Base-by-base conservation (phyloP, 257 asterid genomes). In the Thymus quinquecostatus region DNA sequence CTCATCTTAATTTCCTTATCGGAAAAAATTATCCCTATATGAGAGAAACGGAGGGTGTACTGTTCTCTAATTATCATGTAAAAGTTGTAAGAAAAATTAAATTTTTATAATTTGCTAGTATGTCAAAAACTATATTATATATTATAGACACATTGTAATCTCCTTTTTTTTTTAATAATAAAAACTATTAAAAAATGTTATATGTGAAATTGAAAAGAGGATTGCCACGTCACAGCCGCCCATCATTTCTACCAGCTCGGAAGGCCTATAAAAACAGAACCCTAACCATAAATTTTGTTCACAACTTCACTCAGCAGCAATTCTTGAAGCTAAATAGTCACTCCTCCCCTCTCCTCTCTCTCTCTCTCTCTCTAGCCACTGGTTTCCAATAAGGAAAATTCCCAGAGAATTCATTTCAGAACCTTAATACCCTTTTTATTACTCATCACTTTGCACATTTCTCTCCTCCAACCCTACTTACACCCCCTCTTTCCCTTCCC, bases 301-400 rank as follows among this genome's bases (percentile, higher is more conserved):
- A 12, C 49, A 61, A 21, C 29, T 70, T 47, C 5, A 44, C 68
- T 64, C n/a, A 1, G 14, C 21, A 8, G 5, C 48, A 38, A 41
- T 12, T 43, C 68, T n/a, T 64, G 84, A 80, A 82, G 80, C 68
- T 80, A n/a, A 74, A 70, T 66, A 74, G 86, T 71, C 82, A 72
- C 80, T 56, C 10, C 45, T 66, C 60, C 70, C 29, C 54, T 66
- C 59, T 53, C 44, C 69, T 65, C 70, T 34, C 54, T 66, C 59
- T 59, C 71, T 71, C 81, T 80, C 58, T 70, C 58, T n/a, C 75
- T 77, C 81, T 69, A 48, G 59, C 85, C n/a, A 50, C 76, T 6
- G 9, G 2, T 54, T 61, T 66, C 14, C 21, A 78, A 62, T 47
- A 8, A 77, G 49, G 77, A 29, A 38, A 44, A 9, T 9, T 45